Evolutionary conservation across 345 rosid species (phyloP).

Genomic region (Eucalyptus coolabah): DNA sequence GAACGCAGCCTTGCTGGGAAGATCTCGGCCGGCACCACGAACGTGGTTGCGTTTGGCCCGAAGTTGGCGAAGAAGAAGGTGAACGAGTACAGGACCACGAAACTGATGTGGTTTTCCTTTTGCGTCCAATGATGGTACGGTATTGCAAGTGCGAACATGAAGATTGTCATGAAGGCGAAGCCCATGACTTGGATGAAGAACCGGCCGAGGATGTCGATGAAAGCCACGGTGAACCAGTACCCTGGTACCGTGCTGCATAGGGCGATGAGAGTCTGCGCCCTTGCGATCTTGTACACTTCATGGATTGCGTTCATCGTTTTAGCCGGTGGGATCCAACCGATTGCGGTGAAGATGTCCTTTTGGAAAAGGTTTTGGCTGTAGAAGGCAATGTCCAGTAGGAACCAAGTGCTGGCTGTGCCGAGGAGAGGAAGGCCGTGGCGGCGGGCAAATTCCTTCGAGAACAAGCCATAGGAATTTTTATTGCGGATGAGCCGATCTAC

Average conservation of each 20-base stretch:
- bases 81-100: slow-evolving; percentile 43
- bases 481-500: background rate
- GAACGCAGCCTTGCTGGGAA: slow-evolving; percentile 74
- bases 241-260: slow-evolving; percentile 71
- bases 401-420: slow-evolving; percentile 60
- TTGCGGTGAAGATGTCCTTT: slow-evolving; percentile 58
- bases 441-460: slow-evolving; percentile 20
- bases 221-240: slow-evolving; percentile 35
- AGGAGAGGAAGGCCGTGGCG: slow-evolving; percentile 52
- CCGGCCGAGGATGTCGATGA: slow-evolving; percentile 42
- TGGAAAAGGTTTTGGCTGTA: slow-evolving; percentile 71
- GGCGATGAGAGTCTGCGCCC: slow-evolving; percentile 57
- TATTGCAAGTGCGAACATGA: slow-evolving; percentile 50
- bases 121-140: slow-evolving; percentile 70
- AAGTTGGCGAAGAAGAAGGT: slow-evolving; percentile 77
- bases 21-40: slow-evolving; percentile 66
- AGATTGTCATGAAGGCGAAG: slow-evolving; percentile 44
- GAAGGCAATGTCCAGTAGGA: slow-evolving; percentile 63
- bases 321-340: slow-evolving; percentile 68
- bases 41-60: slow-evolving; percentile 78
- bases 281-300: slow-evolving; percentile 45
- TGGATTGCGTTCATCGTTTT: slow-evolving; percentile 56
- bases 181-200: slow-evolving; percentile 43
- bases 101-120: slow-evolving; percentile 30
- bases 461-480: slow-evolving; percentile 35